Evolutionary conservation across 208 protist species (phyloP), one percentile per base, ranked within the genome.

Genomic region (Trichomonas tenax): DNA sequence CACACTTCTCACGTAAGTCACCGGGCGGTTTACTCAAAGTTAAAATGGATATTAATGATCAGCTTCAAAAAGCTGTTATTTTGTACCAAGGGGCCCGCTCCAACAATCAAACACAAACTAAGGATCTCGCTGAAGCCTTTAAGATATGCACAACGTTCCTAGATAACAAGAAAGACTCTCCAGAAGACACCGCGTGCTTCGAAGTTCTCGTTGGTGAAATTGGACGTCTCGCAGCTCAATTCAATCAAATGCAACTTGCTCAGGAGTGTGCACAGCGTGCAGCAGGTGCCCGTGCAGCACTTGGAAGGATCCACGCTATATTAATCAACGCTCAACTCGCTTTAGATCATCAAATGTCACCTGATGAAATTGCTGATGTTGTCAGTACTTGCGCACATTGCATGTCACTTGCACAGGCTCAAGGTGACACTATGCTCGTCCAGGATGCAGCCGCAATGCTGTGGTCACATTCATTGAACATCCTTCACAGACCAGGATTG

Each of bases 41-140:
- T 34, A 93, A 93, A 58, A 17, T 93, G 14, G 86, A 93, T 93
- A 34, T 93, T 15, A 93, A 93, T 51, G 86, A 93, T 48, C 86
- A 93, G 51, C 51, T 93, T 58, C 86, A 93, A 93, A 93, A 93
- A 93, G 86, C 86, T 14, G 44, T 93, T n/a, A 93, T 93, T 51
- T 48, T 93, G 21, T 93, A 93, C 36, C 86, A 93, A 93, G 26
- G 40, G 38, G 40, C 86, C 0, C 40, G 86, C 2, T 93, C 86
- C 23, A 93, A 93, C n/a, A 93, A 93, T 38, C 40, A 41, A 10
- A 34, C 44, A 34, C 31, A 34, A 14, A 89, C 82, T n/a, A 93
- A 93, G 51, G 86, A 93, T 38, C 34, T 93, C 15, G 40, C 26
- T 31, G 86, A 93, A 38, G 86, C 34, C 2, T 93, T 93, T 34